These are phyloP conservation scores for Auricularia heimuer DNA, from an alignment of 768 basidiomycete genomes.

Conservation along the genomic window DNA sequence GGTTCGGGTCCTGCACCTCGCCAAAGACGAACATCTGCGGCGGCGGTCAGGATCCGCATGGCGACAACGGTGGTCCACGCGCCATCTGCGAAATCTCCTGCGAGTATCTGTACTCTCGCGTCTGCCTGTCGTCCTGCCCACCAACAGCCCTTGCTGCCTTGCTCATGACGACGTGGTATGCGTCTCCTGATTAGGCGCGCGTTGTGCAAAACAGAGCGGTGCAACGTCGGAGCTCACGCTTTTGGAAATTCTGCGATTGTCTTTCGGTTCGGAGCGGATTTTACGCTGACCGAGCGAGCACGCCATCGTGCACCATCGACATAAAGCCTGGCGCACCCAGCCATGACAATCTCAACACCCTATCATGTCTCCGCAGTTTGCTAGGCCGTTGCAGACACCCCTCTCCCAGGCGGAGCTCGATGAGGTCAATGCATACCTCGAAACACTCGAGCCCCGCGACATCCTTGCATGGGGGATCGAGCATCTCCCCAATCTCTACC, in stretches of 20 bases:
- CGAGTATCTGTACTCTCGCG: constrained; percentile 73
- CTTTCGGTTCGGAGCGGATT: neutral
- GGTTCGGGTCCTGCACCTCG: constrained; percentile 82
- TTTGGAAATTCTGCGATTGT: too few relatives aligned
- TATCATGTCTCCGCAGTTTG: neutral
- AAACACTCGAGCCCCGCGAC: constrained; percentile 62
- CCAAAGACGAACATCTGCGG: constrained; percentile 95
- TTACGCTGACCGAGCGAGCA: neutral
- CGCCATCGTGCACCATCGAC: neutral
- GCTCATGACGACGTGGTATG: neutral
- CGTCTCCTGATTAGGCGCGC: neutral
- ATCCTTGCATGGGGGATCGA: constrained; percentile 80
- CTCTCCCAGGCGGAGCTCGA: constrained; percentile 48
- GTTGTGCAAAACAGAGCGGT: neutral
- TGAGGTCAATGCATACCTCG: constrained; percentile 66
- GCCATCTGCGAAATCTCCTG: constrained; percentile 96
- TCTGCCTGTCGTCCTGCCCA: neutral
- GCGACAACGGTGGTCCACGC: constrained; percentile 8
- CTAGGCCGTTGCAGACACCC: constrained; percentile 37
- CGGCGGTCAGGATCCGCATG: neutral
- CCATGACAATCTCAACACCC: neutral
- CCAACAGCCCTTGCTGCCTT: neutral
- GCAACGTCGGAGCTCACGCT: too few relatives aligned
- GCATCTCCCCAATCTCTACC: constrained; percentile 70
- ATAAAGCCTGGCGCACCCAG: neutral